phyloP scores from a whole-genome alignment of 2,329 filamentous ascomycete genomes.

The Penicillium paneum region DNA sequence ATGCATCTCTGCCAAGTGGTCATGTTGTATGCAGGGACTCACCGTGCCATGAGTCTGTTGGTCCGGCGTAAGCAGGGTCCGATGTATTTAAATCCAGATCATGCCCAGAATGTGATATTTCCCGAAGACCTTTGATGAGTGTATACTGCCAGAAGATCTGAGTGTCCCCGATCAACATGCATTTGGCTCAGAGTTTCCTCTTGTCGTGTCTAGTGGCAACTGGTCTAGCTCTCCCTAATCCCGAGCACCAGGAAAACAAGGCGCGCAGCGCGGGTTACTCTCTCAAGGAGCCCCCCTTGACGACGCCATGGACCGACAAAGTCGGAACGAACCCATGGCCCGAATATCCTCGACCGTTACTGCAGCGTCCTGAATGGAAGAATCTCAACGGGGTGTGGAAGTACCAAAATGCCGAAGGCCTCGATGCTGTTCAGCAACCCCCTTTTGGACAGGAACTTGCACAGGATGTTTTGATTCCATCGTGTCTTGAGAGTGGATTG shows the following conservation, averaged over 20 bases:
- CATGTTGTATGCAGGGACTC: constrained; percentile 4
- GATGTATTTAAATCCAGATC: constrained; percentile 9
- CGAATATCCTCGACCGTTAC: constrained; percentile 49
- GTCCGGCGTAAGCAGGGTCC: background rate
- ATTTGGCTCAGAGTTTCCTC: constrained; percentile 10
- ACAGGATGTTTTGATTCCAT: constrained; percentile 51
- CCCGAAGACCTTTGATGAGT: background rate
- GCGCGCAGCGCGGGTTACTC: constrained; percentile 33
- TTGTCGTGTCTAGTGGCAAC: constrained; percentile 12
- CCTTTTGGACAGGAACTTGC: constrained; percentile 46
- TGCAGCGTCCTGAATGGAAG: constrained; percentile 48
- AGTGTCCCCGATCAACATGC: constrained; percentile 11
- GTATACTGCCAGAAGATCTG: background rate
- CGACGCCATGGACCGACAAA: constrained; percentile 46
- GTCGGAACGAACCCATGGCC: constrained; percentile 51
- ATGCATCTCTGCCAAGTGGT: constrained; percentile 7
- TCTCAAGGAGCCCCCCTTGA: constrained; percentile 41
- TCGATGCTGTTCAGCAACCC: constrained; percentile 41
- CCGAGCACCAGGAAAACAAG: constrained; percentile 1
- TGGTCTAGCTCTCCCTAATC: constrained; percentile 11
- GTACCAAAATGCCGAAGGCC: constrained; percentile 41
- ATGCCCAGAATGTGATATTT: background rate
- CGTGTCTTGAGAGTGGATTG: constrained; percentile 54
- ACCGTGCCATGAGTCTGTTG: background rate
- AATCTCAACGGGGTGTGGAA: constrained; percentile 51